Evolutionary conservation across 495 filamentous ascomycete species (phyloP).

Genomic region (Friedmanniomyces endolithicus): DNA sequence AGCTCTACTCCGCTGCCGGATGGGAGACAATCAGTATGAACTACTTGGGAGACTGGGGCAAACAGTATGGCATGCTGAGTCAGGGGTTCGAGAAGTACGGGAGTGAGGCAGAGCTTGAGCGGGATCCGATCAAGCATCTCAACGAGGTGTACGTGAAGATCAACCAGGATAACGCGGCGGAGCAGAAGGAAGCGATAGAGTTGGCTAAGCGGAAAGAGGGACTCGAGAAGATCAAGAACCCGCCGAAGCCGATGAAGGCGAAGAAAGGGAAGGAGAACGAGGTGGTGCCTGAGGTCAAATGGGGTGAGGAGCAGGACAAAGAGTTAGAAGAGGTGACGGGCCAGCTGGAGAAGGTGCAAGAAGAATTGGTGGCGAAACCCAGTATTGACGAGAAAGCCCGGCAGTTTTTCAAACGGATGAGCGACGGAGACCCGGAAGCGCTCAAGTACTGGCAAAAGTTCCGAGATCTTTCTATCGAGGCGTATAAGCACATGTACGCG

Average conservation of each 20-base stretch:
- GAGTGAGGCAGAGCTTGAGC: constrained; percentile 45
- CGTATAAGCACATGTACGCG: constrained; percentile 71
- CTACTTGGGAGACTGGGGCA: constrained; percentile 69
- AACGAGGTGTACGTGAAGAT: constrained; percentile 60
- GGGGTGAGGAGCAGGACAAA: constrained; percentile 37
- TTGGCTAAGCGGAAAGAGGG: constrained; percentile 26
- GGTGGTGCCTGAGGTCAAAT: constrained; percentile 1
- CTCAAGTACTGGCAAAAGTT: constrained; percentile 76
- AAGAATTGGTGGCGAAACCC: constrained; percentile 35
- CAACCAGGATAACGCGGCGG: constrained; percentile 33
- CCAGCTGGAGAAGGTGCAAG: constrained; percentile 38
- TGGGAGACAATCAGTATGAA: constrained; percentile 63
- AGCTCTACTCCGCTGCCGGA: constrained; percentile 55
- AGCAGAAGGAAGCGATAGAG: constrained; percentile 22
- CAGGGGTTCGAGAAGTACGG: constrained; percentile 55
- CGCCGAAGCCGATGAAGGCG: constrained; percentile 42
- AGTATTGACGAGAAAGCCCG: constrained; percentile 51
- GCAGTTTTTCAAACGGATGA: constrained; percentile 87
- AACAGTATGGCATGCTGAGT: constrained; percentile 59
- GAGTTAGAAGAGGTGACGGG: constrained; percentile 44
- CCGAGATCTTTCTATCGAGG: constrained; percentile 75
- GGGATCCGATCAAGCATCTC: constrained; percentile 56
- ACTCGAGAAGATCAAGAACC: constrained; percentile 42
- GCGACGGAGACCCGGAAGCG: constrained; percentile 62
- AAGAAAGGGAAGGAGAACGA: constrained; percentile 37